A percentile compares a stretch with the other conserved stretches of the same genome.
phyloP scores from a whole-genome alignment of 495 filamentous ascomycete species.

The Lophiostoma macrostomum region DNA sequence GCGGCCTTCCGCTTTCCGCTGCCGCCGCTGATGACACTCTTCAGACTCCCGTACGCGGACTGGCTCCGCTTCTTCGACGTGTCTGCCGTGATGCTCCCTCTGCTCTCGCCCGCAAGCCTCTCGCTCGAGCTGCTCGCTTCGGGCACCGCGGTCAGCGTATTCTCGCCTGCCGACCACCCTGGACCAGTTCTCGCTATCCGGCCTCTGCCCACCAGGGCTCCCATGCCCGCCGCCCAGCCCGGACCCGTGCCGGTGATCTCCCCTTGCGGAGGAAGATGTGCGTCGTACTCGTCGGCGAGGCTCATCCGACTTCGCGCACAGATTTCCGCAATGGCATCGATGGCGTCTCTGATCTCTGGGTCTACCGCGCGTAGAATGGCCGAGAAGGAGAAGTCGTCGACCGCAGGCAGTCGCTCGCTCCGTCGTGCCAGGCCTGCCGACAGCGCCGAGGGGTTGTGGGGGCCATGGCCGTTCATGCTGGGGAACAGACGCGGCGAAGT shows the following conservation, averaged over 20 bases:
- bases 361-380: slow-evolving; percentile 58
- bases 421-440: slow-evolving; percentile 21
- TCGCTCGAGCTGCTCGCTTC: slow-evolving; percentile 41
- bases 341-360: slow-evolving; percentile 53
- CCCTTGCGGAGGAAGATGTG: slow-evolving; percentile 60
- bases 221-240: slow-evolving; percentile 24
- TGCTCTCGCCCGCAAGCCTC: slow-evolving; percentile 30
- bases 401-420: slow-evolving; percentile 43
- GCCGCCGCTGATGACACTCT: slow-evolving; percentile 31
- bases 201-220: slow-evolving; percentile 13
- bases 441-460: slow-evolving; percentile 17
- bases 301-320: slow-evolving; percentile 60
- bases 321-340: slow-evolving; percentile 64
- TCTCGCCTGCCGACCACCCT: slow-evolving; percentile 24
- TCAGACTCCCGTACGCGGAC: slow-evolving; percentile 34
- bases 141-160: slow-evolving; percentile 38
- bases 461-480: slow-evolving; percentile 14
- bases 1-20: slow-evolving; percentile 22
- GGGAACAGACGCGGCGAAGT: slow-evolving; percentile 16
- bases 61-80: slow-evolving; percentile 15
- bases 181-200: slow-evolving; percentile 13
- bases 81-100: slow-evolving; percentile 1
- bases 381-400: slow-evolving; percentile 58
- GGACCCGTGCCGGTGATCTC: slow-evolving; percentile 44
- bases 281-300: slow-evolving; percentile 61